Base-by-base conservation (phyloP, 192 early-diverging fungal species). In the Backusella macrospora region DNA sequence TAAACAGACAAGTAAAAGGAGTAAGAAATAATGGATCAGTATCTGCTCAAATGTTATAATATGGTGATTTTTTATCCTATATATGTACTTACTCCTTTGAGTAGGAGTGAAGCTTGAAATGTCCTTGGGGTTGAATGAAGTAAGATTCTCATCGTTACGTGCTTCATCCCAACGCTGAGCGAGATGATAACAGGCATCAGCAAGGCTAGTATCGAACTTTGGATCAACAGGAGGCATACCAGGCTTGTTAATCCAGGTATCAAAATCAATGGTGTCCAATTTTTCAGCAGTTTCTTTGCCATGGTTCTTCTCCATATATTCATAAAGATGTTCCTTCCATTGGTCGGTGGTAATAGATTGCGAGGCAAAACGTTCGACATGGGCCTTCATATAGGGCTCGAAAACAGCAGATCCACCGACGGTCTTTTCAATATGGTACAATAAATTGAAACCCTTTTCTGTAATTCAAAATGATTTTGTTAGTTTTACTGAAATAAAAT, bases 391-490 rank as follows among this genome's bases (percentile, higher is more conserved):
- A 68, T 91, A 97, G 8, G 92, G 91, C 76, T 92, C 96, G 86
- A 99, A 99, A 29, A 94, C 87, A 8, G 82, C 80, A 0, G 92
- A 80, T 10, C 96, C 98, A 44, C 98, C 98, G 26, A 99, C 80
- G 38, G 90, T 75, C 72, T 91, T 86, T 80, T 99, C 96, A 42
- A 99, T 87, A 73, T 96, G 92, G 80, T 93, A 97, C 16, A 99
- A 86, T 62, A 99, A 77, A 76, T 95, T 95, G 73, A 92, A 98
- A 6, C 96, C 98, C 85, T 99, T 99, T 85, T 99, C 97, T 86
- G 15, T 34, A 6, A 18, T 49, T 1, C 9, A 10, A 21, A 23
- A 26, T 29, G 7, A 47, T 21, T 29, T 46, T 14, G 45, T 10
- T 46, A 14, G 10, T 46, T 46, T 46, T 46, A 14, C 14, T 14